phyloP scores from a whole-genome alignment of 805 yeast genomes.

The Teunomyces gatunensis region DNA sequence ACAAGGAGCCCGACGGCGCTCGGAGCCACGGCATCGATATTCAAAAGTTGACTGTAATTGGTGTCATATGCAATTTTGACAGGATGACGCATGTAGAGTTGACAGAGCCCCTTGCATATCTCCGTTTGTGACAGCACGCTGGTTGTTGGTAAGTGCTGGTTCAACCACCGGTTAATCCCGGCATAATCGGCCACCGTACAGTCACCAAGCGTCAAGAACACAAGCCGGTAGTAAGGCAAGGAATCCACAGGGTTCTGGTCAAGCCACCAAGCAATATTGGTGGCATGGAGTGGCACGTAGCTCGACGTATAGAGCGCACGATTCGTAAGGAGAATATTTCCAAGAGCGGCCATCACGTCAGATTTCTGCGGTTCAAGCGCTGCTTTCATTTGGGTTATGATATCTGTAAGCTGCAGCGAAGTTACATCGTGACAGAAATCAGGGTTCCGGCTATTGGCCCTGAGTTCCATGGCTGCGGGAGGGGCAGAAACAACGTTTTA shows the following conservation, averaged over 20 bases:
- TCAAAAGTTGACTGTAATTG: not conserved
- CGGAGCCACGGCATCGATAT: too few species aligned
- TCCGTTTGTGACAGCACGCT: not conserved
- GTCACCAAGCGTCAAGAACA: slow-evolving; percentile 7
- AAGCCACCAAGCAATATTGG: slow-evolving; percentile 6
- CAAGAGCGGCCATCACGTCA: slow-evolving; percentile 20
- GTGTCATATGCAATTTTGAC: not conserved
- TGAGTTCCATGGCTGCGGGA: too few species aligned
- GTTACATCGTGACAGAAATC: too few species aligned
- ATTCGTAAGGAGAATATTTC: slow-evolving; percentile 26
- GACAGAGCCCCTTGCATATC: not conserved
- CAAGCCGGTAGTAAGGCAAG: slow-evolving; percentile 22
- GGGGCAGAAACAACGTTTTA: too few species aligned
- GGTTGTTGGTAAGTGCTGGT: not conserved
- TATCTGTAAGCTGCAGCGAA: too few species aligned
- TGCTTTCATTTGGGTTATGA: not conserved
- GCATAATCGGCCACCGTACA: not conserved
- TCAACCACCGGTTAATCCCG: not conserved
- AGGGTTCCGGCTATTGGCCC: too few species aligned
- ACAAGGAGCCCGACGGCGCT: not conserved
- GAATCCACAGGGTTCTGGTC: not conserved
- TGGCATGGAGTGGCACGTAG: slow-evolving; percentile 19
- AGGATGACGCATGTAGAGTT: not conserved
- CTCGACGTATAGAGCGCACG: slow-evolving; percentile 14
- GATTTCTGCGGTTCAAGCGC: not conserved